A percentile compares a stretch with the other conserved stretches of the same genome.
Evolutionary conservation across 2,329 filamentous ascomycete genomes (phyloP).

Genomic region (Lizonia empirigonia): DNA sequence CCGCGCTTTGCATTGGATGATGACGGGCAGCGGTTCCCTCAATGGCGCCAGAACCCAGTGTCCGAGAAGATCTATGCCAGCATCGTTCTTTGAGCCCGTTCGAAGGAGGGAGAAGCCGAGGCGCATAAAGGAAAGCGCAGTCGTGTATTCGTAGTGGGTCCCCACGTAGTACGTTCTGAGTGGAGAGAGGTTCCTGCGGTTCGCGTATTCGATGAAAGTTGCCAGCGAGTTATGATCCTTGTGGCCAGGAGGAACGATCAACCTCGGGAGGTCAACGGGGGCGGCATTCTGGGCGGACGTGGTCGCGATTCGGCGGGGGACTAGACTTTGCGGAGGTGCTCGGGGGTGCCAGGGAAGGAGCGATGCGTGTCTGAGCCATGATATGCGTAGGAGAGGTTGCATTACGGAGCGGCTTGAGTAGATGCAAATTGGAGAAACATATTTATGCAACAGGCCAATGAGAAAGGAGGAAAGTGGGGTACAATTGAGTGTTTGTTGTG

Average conservation of each 20-base stretch:
- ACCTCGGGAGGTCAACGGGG: conserved; percentile 34
- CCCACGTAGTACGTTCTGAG: conserved; percentile 69
- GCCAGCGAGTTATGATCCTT: conserved; percentile 65
- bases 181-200: conserved; percentile 60
- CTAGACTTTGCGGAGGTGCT: conserved; percentile 26
- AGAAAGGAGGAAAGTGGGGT: not conserved
- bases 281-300: conserved; percentile 33
- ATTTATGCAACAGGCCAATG: conserved; percentile 24
- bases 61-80: conserved; percentile 76
- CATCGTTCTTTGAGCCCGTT: conserved; percentile 69
- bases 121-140: conserved; percentile 59
- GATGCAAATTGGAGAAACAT: conserved; percentile 24
- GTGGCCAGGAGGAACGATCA: conserved; percentile 39
- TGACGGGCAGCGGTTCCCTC: conserved; percentile 49
- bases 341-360: conserved; percentile 32
- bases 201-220: conserved; percentile 69
- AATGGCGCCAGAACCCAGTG: conserved; percentile 63
- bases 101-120: conserved; percentile 70
- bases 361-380: conserved; percentile 27
- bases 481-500: not conserved
- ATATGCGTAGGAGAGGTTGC: conserved; percentile 31
- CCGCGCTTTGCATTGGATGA: conserved; percentile 73
- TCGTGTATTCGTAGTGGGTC: conserved; percentile 78
- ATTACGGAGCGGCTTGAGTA: conserved; percentile 27
- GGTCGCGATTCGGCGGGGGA: conserved; percentile 36